phyloP scores from a whole-genome alignment of 495 filamentous ascomycete genomes.

The Hypoxylon fragiforme region DNA sequence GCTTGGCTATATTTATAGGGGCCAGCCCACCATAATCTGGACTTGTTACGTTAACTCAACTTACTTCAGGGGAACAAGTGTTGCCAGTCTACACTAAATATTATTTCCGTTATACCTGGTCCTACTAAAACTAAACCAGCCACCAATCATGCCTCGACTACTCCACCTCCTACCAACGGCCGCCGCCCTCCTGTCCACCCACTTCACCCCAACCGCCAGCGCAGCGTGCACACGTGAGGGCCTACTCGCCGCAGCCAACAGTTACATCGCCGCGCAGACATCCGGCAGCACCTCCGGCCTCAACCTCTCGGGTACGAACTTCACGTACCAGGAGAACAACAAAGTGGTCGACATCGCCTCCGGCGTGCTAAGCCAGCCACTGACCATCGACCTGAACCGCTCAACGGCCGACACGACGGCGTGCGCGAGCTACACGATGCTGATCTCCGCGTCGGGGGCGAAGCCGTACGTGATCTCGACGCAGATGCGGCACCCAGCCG shows the following conservation, averaged over 20 bases:
- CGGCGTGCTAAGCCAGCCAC: constrained; percentile 39
- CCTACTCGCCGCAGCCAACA: constrained; percentile 42
- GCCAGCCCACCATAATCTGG: no score
- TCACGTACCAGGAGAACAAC: constrained; percentile 50
- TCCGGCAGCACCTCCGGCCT: constrained; percentile 36
- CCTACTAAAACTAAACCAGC: no score
- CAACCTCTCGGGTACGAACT: constrained; percentile 38
- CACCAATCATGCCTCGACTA: constrained; percentile 4
- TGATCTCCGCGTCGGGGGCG: constrained; percentile 41
- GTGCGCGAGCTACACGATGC: constrained; percentile 50
- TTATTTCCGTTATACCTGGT: no score
- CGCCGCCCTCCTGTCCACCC: background rate
- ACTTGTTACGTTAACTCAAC: no score
- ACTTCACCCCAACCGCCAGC: background rate
- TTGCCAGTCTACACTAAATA: no score
- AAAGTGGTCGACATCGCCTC: constrained; percentile 38
- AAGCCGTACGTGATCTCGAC: constrained; percentile 49
- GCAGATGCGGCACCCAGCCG: constrained; percentile 51
- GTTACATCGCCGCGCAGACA: constrained; percentile 42
- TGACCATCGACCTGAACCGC: constrained; percentile 45
- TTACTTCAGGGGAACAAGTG: no score
- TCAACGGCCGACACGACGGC: constrained; percentile 46
- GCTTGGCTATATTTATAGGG: no score
- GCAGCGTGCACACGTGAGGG: constrained; percentile 46
- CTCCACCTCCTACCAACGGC: constrained; percentile 4